Conservation (phyloP, 2,329 filamentous ascomycete species). For the Colletotrichum neosansevieriae region DNA sequence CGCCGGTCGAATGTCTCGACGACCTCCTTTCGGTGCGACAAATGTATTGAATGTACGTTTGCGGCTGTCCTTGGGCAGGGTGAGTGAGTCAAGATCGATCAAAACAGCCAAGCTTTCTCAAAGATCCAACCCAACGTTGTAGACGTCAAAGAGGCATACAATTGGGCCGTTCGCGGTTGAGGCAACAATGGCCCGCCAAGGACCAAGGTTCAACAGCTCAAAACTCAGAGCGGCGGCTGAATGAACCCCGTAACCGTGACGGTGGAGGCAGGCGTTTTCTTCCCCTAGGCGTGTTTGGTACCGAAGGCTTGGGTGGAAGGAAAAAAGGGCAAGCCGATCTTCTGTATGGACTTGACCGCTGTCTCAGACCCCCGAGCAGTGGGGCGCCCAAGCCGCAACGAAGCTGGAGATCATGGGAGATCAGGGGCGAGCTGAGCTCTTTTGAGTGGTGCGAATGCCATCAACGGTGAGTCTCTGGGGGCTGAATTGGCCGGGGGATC, state of each 20-base stretch:
- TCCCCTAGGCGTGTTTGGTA: background rate
- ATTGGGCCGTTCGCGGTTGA: background rate
- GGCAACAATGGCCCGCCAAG: background rate
- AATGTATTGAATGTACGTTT: background rate
- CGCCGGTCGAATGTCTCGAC: background rate
- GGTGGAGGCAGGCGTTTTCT: conserved; percentile 22
- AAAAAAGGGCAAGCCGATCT: background rate
- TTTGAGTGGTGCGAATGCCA: conserved; percentile 5
- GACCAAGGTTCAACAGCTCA: conserved; percentile 18
- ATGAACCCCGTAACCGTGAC: background rate
- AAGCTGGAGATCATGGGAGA: conserved; percentile 21
- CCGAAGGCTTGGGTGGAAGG: conserved; percentile 2
- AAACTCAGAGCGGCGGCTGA: background rate
- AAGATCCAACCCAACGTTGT: conserved; percentile 8
- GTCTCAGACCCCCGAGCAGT: conserved; percentile 29
- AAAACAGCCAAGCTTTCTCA: background rate
- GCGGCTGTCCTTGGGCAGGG: background rate
- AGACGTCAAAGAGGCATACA: background rate
- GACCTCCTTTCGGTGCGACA: background rate
- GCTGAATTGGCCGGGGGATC: conserved; percentile 2
- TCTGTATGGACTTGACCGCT: conserved; percentile 13
- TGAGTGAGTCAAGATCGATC: background rate
- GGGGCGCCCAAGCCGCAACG: conserved; percentile 16
- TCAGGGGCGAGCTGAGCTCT: conserved; percentile 10
- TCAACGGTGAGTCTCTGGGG: background rate